Conservation (phyloP, 83 land plant genomes). For the Larix sibirica region DNA sequence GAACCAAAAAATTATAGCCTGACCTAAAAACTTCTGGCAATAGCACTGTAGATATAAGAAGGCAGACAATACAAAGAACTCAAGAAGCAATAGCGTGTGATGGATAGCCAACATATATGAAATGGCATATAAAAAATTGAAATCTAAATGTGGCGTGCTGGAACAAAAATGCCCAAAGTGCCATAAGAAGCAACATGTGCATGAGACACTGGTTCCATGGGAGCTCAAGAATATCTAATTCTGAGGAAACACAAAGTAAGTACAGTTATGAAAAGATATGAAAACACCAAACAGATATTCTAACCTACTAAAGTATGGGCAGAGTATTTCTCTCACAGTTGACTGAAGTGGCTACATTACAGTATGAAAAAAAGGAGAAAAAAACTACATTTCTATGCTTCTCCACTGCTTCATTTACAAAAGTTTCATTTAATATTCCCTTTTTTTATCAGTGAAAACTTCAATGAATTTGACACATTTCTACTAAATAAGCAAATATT, state of each 20-base stretch:
- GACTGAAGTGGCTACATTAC: not conserved
- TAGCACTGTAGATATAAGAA: not conserved
- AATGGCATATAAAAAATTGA: conserved; percentile 1
- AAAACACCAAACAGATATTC: not conserved
- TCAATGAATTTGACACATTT: not conserved
- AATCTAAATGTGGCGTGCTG: not conserved
- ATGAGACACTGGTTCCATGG: not conserved
- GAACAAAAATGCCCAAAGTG: not conserved
- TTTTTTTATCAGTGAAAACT: not conserved
- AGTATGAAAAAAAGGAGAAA: not conserved
- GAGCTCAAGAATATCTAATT: not conserved
- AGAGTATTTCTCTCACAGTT: not conserved
- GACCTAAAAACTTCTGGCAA: not conserved
- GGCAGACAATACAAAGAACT: not conserved
- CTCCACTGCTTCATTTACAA: too few species aligned
- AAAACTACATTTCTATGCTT: too few species aligned
- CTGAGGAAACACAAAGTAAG: not conserved
- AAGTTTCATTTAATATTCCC: not conserved
- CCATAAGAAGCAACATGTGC: not conserved
- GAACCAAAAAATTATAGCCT: not conserved
- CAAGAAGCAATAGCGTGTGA: not conserved
- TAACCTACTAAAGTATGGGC: not conserved
- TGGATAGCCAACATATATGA: not conserved
- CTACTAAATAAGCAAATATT: not conserved
- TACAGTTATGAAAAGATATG: not conserved